Conservation (phyloP, 805 yeast species). For the Metschnikowia gelsemii region DNA sequence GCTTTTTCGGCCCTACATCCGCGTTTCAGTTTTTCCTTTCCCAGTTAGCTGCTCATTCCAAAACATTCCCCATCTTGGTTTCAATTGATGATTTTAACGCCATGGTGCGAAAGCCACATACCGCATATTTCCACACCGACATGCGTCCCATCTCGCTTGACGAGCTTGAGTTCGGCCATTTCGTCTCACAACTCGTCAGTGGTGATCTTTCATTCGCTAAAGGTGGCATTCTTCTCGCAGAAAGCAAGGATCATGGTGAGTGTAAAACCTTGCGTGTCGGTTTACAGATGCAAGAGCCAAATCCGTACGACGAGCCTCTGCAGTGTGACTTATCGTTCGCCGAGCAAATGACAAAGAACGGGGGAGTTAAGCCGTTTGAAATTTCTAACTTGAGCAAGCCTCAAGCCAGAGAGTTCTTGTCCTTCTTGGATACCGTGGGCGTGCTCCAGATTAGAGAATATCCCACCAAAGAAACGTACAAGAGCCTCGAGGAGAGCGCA, state of each 20-base stretch:
- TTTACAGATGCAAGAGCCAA: constrained; percentile 49
- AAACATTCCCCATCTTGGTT: constrained; percentile 55
- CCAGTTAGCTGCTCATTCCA: constrained; percentile 53
- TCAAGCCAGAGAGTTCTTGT: constrained; percentile 32
- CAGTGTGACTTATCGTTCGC: constrained; percentile 59
- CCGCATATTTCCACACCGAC: constrained; percentile 59
- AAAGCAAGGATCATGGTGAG: constrained; percentile 51
- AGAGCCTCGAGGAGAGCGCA: constrained; percentile 17
- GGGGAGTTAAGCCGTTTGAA: constrained; percentile 30
- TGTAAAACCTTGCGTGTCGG: constrained; percentile 58
- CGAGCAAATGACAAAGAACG: constrained; percentile 39
- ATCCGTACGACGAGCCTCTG: constrained; percentile 52
- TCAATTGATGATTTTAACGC: constrained; percentile 76
- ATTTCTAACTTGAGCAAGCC: constrained; percentile 32
- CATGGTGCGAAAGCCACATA: constrained; percentile 50
- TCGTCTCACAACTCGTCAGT: constrained; percentile 51
- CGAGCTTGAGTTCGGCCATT: constrained; percentile 62
- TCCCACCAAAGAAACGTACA: constrained; percentile 27
- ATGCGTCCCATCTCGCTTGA: constrained; percentile 57
- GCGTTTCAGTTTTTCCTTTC: constrained; percentile 54
- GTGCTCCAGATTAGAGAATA: constrained; percentile 36
- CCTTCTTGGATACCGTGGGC: constrained; percentile 34
- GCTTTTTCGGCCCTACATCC: constrained; percentile 37
- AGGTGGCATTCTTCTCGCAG: constrained; percentile 68
- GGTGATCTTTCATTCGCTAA: constrained; percentile 53